phyloP scores from a whole-genome alignment of 495 filamentous ascomycete genomes.

The Elasticomyces elasticus region DNA sequence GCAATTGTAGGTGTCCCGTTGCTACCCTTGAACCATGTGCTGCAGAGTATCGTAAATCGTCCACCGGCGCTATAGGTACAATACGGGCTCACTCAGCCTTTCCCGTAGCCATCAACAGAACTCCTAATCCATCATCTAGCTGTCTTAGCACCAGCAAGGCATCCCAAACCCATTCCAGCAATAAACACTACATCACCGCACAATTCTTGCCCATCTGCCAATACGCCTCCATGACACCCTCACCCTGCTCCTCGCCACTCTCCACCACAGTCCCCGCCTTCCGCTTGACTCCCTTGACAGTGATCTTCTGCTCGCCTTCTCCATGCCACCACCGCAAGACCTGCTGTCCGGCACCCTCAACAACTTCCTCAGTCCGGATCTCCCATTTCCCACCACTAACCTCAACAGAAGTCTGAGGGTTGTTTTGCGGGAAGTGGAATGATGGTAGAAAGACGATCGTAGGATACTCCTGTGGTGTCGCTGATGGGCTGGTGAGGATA shows the following conservation, averaged over 20 bases:
- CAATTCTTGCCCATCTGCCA: slow-evolving; percentile 33
- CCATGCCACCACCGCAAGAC: slow-evolving; percentile 83
- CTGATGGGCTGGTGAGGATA: slow-evolving; percentile 21
- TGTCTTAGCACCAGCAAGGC: too few species aligned
- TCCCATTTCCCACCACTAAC: slow-evolving; percentile 82
- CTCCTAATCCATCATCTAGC: too few species aligned
- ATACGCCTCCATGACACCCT: slow-evolving; percentile 49
- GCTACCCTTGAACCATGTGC: too few species aligned
- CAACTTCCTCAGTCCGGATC: slow-evolving; percentile 58
- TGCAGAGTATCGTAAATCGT: too few species aligned
- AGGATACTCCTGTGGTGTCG: slow-evolving; percentile 47
- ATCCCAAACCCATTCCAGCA: too few species aligned
- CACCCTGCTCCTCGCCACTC: slow-evolving; percentile 44
- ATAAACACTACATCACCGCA: slow-evolving; percentile 40
- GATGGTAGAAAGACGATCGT: slow-evolving; percentile 84
- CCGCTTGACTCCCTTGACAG: slow-evolving; percentile 61
- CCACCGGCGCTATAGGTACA: too few species aligned
- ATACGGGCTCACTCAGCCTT: too few species aligned
- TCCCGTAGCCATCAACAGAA: too few species aligned
- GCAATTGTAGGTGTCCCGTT: too few species aligned
- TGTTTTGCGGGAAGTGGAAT: slow-evolving; percentile 72
- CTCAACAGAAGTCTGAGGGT: slow-evolving; percentile 46
- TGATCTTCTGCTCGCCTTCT: slow-evolving; percentile 70
- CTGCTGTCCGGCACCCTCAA: slow-evolving; percentile 54
- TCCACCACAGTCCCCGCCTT: slow-evolving; percentile 37